Base-by-base conservation (phyloP, 495 filamentous ascomycete species). In the Niebla homalea region DNA sequence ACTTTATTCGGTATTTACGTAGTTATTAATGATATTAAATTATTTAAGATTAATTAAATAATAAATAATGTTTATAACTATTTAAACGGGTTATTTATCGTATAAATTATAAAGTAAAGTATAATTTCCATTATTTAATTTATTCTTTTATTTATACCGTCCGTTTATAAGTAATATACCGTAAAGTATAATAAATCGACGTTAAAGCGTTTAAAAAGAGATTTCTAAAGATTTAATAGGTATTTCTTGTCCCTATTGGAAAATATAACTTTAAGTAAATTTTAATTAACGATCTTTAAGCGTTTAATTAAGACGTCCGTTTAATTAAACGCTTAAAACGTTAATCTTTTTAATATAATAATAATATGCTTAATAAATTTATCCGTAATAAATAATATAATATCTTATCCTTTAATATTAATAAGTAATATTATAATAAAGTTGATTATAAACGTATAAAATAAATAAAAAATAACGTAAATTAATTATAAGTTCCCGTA, bases 71-170 rank as follows among this genome's bases (percentile, higher is more conserved):
- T 46, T 21, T 7, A 25, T 6, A 46, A 18, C 32, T 46, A 22
- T 25, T 22, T 18, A 25, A 25, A 22, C 8, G 21, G 11, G 10
- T 7, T 46, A 22, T 46, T 46, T 22, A 46, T 7, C 8, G 32
- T 46, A 46, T 46, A 21, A 46, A 46, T 46, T 6, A 46, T 42
- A 42, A 46, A 46, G 12, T 46, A 22, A 6, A 46, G 32, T 19
- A 25, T 25, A 21, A 46, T 46, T 46, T 46, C 32, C 12, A 29
- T 12, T 7, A 21, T 46, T 25, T 46, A 46, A 46, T 46, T 46
- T 5, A 8, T 46, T 8, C 32, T 6, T 46, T 46, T 46, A 8
- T 12, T n/a, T 22, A 25, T n/a, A 7, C 18, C 32, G 32, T 46
- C 32, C 32, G 21, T 46, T 21, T 46, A 29, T 7, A 25, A 46